These are phyloP conservation scores for Bacidia rubella DNA, from an alignment of 495 filamentous ascomycete genomes.

Conservation along the genomic window DNA sequence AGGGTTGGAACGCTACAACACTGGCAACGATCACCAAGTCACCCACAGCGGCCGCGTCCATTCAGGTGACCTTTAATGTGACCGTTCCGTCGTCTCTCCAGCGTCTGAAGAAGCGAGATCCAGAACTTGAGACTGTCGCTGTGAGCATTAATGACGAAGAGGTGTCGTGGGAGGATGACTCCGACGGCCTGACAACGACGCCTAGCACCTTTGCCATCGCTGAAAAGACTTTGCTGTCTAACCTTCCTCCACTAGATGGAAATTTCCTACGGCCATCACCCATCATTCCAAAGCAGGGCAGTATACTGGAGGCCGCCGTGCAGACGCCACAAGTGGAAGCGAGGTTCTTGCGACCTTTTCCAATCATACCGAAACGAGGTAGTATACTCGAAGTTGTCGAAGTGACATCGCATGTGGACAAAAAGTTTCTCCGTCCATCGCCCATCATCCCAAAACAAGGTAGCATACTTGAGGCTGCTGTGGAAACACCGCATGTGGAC, in stretches of 20 bases:
- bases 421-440: too few species aligned
- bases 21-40: slow-evolving; percentile 2
- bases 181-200: not conserved
- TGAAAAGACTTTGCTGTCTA: not conserved
- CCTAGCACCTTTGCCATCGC: slow-evolving; percentile 1
- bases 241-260: not conserved
- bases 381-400: too few species aligned
- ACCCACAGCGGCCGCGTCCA: not conserved
- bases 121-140: slow-evolving; percentile 4
- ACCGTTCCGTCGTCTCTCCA: not conserved
- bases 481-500: not conserved
- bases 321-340: slow-evolving; percentile 1
- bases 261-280: too few species aligned
- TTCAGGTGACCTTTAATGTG: not conserved
- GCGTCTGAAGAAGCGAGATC: slow-evolving; percentile 6
- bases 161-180: slow-evolving; percentile 18
- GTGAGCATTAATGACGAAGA: slow-evolving; percentile 15
- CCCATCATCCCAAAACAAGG: not conserved
- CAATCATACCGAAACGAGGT: too few species aligned
- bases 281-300: too few species aligned
- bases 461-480: not conserved
- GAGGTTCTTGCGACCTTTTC: too few species aligned
- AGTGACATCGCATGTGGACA: not conserved
- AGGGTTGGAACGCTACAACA: slow-evolving; percentile 17
- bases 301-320: too few species aligned